phyloP scores from a whole-genome alignment of 352 stramenopile genomes.

The Phytophthora sansomeana region DNA sequence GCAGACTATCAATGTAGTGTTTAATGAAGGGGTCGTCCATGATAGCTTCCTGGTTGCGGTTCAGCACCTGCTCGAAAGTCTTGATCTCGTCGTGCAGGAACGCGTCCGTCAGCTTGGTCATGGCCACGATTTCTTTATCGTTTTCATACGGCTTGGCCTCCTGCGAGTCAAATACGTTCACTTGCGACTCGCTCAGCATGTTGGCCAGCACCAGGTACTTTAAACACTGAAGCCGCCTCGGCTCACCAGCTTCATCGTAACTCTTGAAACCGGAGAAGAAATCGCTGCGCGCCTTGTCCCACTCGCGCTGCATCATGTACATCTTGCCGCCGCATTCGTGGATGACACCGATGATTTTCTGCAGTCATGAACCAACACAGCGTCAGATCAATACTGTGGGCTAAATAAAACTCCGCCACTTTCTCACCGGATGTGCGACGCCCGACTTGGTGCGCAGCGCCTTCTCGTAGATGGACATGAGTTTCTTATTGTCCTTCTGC shows the following conservation, averaged over 20 bases:
- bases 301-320: slow-evolving; percentile 96
- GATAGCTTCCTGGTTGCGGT: slow-evolving; percentile 85
- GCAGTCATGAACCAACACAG: background rate
- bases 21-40: slow-evolving; percentile 97
- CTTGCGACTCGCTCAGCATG: slow-evolving; percentile 95
- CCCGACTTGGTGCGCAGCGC: slow-evolving; percentile 90
- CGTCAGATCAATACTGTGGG: background rate
- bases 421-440: slow-evolving; percentile 85
- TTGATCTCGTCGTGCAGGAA: slow-evolving; percentile 97
- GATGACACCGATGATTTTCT: slow-evolving; percentile 95
- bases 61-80: slow-evolving; percentile 94
- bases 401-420: background rate
- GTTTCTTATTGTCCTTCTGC: slow-evolving; percentile 94
- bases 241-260: slow-evolving; percentile 96
- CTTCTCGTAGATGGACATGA: slow-evolving; percentile 94
- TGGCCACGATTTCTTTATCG: slow-evolving; percentile 95
- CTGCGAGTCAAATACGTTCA: slow-evolving; percentile 97
- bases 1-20: slow-evolving; percentile 94
- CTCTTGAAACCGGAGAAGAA: slow-evolving; percentile 97
- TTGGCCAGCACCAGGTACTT: slow-evolving; percentile 96
- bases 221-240: slow-evolving; percentile 90
- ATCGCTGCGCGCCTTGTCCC: slow-evolving; percentile 92
- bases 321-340: slow-evolving; percentile 96
- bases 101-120: slow-evolving; percentile 95
- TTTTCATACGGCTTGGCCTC: slow-evolving; percentile 94